Percentiles rank a stretch among this genome's conserved stretches.
phyloP scores from a whole-genome alignment of 176 grass and related monocot species.

The Phragmites australis region DNA sequence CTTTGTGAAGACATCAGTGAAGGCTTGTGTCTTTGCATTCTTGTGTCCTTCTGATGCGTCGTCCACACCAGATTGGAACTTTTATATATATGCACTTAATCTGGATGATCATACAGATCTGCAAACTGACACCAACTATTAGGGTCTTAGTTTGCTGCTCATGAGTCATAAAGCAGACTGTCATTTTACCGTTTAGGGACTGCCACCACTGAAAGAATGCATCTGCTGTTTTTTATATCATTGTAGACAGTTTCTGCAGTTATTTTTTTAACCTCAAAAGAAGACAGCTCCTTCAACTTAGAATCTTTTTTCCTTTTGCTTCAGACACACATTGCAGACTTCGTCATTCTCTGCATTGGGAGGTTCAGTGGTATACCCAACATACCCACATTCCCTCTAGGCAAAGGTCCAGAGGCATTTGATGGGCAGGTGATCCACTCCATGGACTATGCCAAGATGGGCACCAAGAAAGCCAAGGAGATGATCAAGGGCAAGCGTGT shows the following conservation, averaged over 20 bases:
- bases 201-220: no score
- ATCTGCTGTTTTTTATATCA: not conserved
- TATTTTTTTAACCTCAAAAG: not conserved
- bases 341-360: slow-evolving; percentile 61
- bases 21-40: not conserved
- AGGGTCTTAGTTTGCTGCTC: no score
- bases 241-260: not conserved
- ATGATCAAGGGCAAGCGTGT: slow-evolving; percentile 53
- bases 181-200: no score
- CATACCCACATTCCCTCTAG: slow-evolving; percentile 45
- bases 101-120: no score
- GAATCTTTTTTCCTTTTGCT: not conserved
- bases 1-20: not conserved
- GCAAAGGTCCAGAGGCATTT: slow-evolving; percentile 54
- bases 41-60: not conserved
- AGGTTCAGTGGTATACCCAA: slow-evolving; percentile 59
- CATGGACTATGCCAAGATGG: slow-evolving; percentile 68
- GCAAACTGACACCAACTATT: no score
- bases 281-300: not conserved
- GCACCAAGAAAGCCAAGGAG: slow-evolving; percentile 36
- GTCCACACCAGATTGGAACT: not conserved
- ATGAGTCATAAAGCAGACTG: no score
- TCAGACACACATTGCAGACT: slow-evolving; percentile 47
- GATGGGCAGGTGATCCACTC: slow-evolving; percentile 51
- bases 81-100: no score